Percentiles rank a stretch among this genome's conserved stretches.
Evolutionary conservation across 1,284 basidiomycete species (phyloP).

Genomic region (Ceratobasidium sp.): DNA sequence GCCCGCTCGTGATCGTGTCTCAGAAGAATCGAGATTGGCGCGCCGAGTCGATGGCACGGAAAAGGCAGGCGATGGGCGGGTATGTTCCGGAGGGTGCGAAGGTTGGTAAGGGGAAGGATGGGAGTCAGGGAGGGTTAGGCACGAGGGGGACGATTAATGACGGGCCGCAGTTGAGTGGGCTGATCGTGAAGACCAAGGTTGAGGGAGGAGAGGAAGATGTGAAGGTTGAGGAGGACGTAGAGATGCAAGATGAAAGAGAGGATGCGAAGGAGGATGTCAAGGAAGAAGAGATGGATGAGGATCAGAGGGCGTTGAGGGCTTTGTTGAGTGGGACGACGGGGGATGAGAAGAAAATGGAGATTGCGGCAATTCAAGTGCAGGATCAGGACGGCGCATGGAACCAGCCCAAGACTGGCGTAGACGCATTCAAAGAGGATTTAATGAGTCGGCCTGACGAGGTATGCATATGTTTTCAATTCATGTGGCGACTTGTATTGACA

Average conservation of each 20-base stretch:
- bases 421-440: conserved; percentile 86
- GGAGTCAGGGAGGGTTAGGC: conserved; percentile 83
- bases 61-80: conserved; percentile 62
- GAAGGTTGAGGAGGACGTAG: conserved; percentile 55
- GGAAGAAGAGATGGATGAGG: conserved; percentile 69
- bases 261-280: conserved; percentile 47
- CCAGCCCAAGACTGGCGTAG: conserved; percentile 78
- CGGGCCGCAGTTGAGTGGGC: conserved; percentile 73
- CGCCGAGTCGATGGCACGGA: conserved; percentile 69
- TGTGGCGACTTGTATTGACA: not conserved
- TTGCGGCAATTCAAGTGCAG: conserved; percentile 61
- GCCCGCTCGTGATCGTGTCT: conserved; percentile 85
- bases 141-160: conserved; percentile 77
- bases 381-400: conserved; percentile 7
- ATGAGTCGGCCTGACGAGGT: conserved; percentile 76
- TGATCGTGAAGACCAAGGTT: conserved; percentile 63
- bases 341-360: conserved; percentile 59
- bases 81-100: conserved; percentile 73
- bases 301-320: conserved; percentile 79
- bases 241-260: conserved; percentile 52
- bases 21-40: conserved; percentile 91
- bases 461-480: not conserved
- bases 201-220: conserved; percentile 55
- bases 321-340: conserved; percentile 67
- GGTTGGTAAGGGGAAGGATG: conserved; percentile 76